phyloP scores from a whole-genome alignment of 441 rosid genomes.

The Manihot esculenta region DNA sequence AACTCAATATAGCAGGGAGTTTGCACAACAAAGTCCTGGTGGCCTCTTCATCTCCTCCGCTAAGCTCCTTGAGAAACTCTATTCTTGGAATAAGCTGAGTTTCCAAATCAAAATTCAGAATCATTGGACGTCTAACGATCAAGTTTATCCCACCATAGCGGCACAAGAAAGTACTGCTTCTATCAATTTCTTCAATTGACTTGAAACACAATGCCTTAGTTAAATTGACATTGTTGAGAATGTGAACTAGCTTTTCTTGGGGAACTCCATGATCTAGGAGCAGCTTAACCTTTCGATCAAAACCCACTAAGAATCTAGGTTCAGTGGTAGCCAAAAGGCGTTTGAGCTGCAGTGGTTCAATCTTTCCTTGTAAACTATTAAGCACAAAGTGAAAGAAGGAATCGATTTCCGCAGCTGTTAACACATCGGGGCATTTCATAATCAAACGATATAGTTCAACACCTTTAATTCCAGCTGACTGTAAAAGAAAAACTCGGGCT shows the following conservation, averaged over 20 bases:
- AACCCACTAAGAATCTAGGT: slow-evolving; percentile 50
- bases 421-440: slow-evolving; percentile 45
- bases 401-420: slow-evolving; percentile 52
- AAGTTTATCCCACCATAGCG: slow-evolving; percentile 59
- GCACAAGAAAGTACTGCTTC: slow-evolving; percentile 47
- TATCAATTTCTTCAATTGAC: slow-evolving; percentile 58
- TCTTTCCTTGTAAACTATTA: slow-evolving; percentile 41
- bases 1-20: slow-evolving; percentile 63
- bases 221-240: slow-evolving; percentile 58
- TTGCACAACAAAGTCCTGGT: slow-evolving; percentile 50
- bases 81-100: slow-evolving; percentile 64
- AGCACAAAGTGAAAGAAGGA: slow-evolving; percentile 40
- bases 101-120: slow-evolving; percentile 60
- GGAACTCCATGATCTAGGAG: slow-evolving; percentile 50
- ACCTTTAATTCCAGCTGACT: slow-evolving; percentile 48
- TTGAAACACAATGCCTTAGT: slow-evolving; percentile 52
- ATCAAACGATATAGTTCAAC: slow-evolving; percentile 46
- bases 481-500: slow-evolving; percentile 41
- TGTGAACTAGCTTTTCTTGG: slow-evolving; percentile 48
- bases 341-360: slow-evolving; percentile 52
- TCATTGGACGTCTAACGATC: slow-evolving; percentile 51
- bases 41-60: slow-evolving; percentile 62
- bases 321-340: slow-evolving; percentile 48
- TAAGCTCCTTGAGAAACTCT: slow-evolving; percentile 47
- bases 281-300: slow-evolving; percentile 54